These are phyloP conservation scores for Musa acuminata DNA, from an alignment of 176 grass and related monocot genomes.

Conservation along the genomic window DNA sequence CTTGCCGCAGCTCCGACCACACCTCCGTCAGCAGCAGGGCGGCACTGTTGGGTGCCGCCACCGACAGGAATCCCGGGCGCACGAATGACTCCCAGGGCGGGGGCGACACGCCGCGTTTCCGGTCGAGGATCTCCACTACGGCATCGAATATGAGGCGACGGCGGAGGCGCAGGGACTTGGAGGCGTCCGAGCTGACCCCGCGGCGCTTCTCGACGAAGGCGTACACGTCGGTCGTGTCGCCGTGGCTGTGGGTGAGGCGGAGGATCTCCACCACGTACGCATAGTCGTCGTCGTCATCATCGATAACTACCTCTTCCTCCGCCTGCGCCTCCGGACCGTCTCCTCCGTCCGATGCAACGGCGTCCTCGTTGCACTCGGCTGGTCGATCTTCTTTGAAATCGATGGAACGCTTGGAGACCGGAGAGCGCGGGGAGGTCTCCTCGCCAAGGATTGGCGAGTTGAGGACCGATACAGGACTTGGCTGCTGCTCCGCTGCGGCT, in stretches of 20 bases:
- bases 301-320: neutral
- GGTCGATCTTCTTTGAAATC: conserved; percentile 10
- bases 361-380: neutral
- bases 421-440: conserved; percentile 14
- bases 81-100: conserved; percentile 1
- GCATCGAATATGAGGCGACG: conserved; percentile 10
- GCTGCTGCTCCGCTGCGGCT: conserved; percentile 25
- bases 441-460: conserved; percentile 1
- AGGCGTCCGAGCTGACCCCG: neutral
- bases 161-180: neutral
- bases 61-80: neutral
- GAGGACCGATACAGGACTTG: conserved; percentile 24
- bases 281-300: conserved; percentile 4
- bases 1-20: conserved; percentile 1
- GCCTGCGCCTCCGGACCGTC: neutral
- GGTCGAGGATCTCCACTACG: conserved; percentile 7
- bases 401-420: conserved; percentile 11
- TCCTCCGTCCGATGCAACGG: neutral
- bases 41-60: neutral
- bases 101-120: neutral
- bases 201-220: conserved; percentile 2
- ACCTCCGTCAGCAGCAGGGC: neutral
- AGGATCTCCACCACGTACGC: conserved; percentile 10
- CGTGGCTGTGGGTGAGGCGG: neutral
- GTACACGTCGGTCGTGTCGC: neutral